Evolutionary conservation across 2,329 filamentous ascomycete species (phyloP).

Genomic region (Didymella exigua): DNA sequence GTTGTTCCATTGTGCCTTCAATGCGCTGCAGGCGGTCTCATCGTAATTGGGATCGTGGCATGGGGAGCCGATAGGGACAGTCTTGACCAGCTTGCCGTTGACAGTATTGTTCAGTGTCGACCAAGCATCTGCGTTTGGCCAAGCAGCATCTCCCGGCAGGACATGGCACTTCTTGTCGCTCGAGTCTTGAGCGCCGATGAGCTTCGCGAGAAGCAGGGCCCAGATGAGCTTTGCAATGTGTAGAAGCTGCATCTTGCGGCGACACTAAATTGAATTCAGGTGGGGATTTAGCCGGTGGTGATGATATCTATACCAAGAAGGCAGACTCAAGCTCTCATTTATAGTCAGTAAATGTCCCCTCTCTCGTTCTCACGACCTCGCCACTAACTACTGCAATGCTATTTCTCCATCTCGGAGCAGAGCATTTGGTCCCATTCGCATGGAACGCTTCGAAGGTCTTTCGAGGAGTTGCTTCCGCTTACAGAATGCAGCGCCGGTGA

Average conservation of each 20-base stretch:
- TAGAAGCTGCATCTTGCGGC: conserved; percentile 17
- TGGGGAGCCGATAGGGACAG: conserved; percentile 47
- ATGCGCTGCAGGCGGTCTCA: conserved; percentile 15
- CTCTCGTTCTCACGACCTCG: conserved; percentile 5
- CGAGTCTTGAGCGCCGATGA: conserved; percentile 3
- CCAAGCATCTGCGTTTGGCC: conserved; percentile 45
- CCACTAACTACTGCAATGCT: conserved; percentile 9
- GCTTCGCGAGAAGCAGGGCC: conserved; percentile 11
- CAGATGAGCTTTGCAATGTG: conserved; percentile 17
- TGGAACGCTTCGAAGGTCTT: conserved; percentile 10
- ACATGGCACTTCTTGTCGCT: conserved; percentile 17
- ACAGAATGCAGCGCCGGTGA: conserved; percentile 10
- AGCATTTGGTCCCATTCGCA: not conserved
- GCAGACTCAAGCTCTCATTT: conserved; percentile 8
- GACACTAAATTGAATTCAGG: not conserved
- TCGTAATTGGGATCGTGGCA: conserved; percentile 41
- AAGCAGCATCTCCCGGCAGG: conserved; percentile 44
- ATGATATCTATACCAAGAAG: conserved; percentile 4
- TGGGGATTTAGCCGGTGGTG: conserved; percentile 2
- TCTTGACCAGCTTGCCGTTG: conserved; percentile 46
- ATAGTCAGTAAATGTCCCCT: conserved; percentile 10
- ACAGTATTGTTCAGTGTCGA: conserved; percentile 46
- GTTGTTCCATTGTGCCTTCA: conserved; percentile 25
- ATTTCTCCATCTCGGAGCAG: conserved; percentile 12
- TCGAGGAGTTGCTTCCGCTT: conserved; percentile 13